Base-by-base conservation (phyloP, 2,329 filamentous ascomycete genomes). In the Cytospora leucostoma region DNA sequence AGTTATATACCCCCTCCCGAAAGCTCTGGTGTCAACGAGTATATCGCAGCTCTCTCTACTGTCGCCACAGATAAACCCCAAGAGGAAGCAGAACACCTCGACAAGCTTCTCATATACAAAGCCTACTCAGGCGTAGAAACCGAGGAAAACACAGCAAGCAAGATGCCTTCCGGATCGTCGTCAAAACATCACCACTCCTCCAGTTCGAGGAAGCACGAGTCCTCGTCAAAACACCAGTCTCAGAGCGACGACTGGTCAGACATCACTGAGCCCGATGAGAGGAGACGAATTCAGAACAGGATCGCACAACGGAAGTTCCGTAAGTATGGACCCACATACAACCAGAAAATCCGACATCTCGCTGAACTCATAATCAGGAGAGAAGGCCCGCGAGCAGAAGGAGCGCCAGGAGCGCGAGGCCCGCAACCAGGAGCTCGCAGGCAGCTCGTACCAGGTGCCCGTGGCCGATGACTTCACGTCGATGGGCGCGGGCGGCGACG, bases 271-370 rank as follows among this genome's bases (percentile, higher is more conserved):
- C 88, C 88, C 0, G 86, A 87, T 65, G 88, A 91, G 76, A 82
- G 90, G 71, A 81, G 90, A 66, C 87, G 88, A 65, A 89, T 92
- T 57, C 90, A 93, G 73, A 93, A 93, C 72, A 84, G 88, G 60
- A 84, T 92, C 65, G 89, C 89, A 2, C 90, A 92, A 71, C 82
- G 89, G 68, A 91, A 91, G 70, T 92, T 91, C 69, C 83, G 90
- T 92, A 82, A 71, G 88, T 78, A 21, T 70, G 6, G 15, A 13
- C 19, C 10, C 15, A 19, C 4, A 10, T 19, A 8, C n/a, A 27
- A 10, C 13, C 53, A 21, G 11, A 7, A 6, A 32, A 11, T 19
- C 19, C 21, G 21, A 27, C 12, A 19, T 17, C 7, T 7, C 35
- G 12, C 35, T 38, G 15, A 34, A 34, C 44, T 55, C 13, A 55